Evolutionary conservation across 148 eudicot species (phyloP), one percentile per base, ranked within the genome.

Genomic region (Chenopodium berlandieri): DNA sequence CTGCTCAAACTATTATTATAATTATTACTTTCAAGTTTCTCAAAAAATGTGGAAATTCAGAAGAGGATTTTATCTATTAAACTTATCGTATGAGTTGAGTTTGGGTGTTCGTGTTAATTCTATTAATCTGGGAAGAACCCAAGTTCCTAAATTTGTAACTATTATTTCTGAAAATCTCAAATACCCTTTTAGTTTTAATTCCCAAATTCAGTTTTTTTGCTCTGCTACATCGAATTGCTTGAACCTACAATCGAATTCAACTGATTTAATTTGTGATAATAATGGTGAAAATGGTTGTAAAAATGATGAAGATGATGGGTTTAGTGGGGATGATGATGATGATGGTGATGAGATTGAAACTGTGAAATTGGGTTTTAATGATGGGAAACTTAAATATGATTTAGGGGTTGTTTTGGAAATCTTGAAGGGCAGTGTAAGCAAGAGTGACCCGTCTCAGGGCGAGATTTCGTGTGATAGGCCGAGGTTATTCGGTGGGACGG

Each of bases 381-480:
- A 87, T 78, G 87, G 84, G 46, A 80, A 58, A 34, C 25, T 84
- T 56, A 60, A 82, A 19, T 78, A n/a, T 67, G 85, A 88, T 80
- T 82, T 90, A 54, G 88, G 77, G 79, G 86, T 82, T 9, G 73
- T 91, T 71, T 75, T 88, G 88, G 87, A 64, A 40, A 85, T 88
- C 34, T 77, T 92, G 72, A 72, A 75, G 71, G 81, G 84, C 1
- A 67, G 64, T 2, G 83, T 82, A 19, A 60, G 72, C 47, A 78
- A 76, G 58, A 11, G 7, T 30, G 75, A 71, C n/a, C 27, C 74
- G 14, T 44, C 52, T 71, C 10, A 74, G 50, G 25, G 56, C 25
- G 58, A 68, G 67, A 9, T 19, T 37, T 9, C 52, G 2, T 5
- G 74, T 46, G 78, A 74, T 71, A 64, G 67, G 48, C 32, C 27